Evolutionary conservation across 228 moss, liverwort and hornwort species (phyloP).

Genomic region (Sphagnum magellanicum): DNA sequence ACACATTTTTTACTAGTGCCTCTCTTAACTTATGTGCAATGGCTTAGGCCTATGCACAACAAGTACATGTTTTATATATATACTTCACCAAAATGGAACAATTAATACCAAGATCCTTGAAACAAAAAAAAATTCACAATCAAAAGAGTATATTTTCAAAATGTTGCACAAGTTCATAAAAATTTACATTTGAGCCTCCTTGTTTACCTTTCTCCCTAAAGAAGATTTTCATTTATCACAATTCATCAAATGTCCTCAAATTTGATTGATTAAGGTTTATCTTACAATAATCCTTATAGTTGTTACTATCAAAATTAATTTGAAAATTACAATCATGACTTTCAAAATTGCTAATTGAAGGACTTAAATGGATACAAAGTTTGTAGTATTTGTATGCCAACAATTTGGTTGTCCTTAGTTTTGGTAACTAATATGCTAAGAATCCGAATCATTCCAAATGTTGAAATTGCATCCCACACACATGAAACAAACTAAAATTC

Average conservation of each 20-base stretch:
- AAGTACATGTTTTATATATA: too few relatives aligned
- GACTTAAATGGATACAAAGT: conserved; percentile 43
- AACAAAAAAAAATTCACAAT: conserved; percentile 26
- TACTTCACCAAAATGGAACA: too few relatives aligned
- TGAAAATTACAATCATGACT: neutral
- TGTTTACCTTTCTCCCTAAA: conserved; percentile 55
- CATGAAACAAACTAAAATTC: too few relatives aligned
- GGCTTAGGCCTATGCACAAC: too few relatives aligned
- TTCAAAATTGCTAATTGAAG: neutral
- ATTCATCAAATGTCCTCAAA: conserved; percentile 63
- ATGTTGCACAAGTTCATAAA: conserved; percentile 66
- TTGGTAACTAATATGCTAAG: too few relatives aligned
- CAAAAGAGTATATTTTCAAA: conserved; percentile 60
- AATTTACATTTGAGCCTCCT: conserved; percentile 54
- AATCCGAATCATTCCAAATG: too few relatives aligned
- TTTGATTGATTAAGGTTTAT: conserved; percentile 12
- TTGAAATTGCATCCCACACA: too few relatives aligned
- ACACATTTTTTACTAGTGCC: too few relatives aligned
- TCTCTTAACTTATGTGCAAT: too few relatives aligned
- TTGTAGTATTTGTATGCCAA: conserved; percentile 65
- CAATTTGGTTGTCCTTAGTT: conserved; percentile 9
- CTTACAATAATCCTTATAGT: neutral
- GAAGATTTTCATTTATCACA: conserved; percentile 54
- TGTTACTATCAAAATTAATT: neutral
- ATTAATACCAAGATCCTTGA: neutral